Conservation (phyloP, 352 stramenopile genomes). For the Aphanomyces invadans region DNA sequence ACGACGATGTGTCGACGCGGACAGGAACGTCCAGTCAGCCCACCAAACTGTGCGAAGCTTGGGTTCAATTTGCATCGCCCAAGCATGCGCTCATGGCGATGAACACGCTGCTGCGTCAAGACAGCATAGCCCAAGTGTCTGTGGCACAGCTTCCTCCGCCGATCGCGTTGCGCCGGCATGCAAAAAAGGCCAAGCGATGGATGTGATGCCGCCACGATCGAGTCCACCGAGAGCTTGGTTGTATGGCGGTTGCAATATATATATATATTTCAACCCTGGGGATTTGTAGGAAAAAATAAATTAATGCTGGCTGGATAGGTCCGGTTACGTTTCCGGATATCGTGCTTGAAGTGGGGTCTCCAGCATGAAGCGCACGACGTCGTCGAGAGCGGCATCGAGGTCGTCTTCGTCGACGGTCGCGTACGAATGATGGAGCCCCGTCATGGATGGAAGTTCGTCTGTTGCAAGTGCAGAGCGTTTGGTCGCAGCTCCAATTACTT, state of each 20-base stretch:
- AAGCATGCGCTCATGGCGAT: neutral
- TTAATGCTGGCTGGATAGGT: too few relatives aligned
- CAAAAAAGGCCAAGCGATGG: neutral
- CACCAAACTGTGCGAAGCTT: neutral
- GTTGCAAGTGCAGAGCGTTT: neutral
- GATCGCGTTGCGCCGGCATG: neutral
- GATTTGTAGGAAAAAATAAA: too few relatives aligned
- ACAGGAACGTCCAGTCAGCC: too few relatives aligned
- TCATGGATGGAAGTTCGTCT: too few relatives aligned
- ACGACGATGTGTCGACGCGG: too few relatives aligned
- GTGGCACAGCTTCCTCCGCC: neutral
- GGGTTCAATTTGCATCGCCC: slow-evolving; percentile 1
- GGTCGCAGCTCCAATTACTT: neutral
- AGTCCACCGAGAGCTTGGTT: too few relatives aligned
- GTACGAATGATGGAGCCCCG: too few relatives aligned
- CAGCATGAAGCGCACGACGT: neutral
- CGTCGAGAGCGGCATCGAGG: neutral
- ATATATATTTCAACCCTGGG: neutral
- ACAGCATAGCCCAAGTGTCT: neutral
- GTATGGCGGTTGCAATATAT: neutral
- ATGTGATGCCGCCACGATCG: too few relatives aligned
- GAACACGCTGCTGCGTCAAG: neutral
- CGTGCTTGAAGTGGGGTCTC: neutral
- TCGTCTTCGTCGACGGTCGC: neutral
- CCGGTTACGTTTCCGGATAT: neutral